Evolutionary conservation across 75 land plant genomes (phyloP), one percentile per base, ranked within the genome.

Genomic region (Picea glauca): DNA sequence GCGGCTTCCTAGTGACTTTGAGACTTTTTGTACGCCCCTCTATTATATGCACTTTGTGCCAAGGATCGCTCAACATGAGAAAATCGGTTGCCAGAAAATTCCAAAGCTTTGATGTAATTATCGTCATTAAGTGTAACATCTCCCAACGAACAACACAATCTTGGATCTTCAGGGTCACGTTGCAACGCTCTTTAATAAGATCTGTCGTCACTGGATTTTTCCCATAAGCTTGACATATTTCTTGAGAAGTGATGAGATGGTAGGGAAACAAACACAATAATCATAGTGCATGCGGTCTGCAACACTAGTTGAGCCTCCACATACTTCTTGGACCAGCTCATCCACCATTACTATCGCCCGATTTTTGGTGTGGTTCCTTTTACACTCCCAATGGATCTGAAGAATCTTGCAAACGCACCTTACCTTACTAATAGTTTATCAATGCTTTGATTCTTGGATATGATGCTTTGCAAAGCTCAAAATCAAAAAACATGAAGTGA

Each of bases 71-170:
- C 83, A 60, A 98, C 99, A 78, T 95, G 89, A 30, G 93, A 91
- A 78, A 91, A 96, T 58, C 80, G 90, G 77, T 88, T 80, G 14
- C 88, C 84, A 83, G 99, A 96, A 75, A 94, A 95, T 78, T 91
- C 95, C 80, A 96, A 79, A 31, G 99, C 97, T 86, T 87, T 96
- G 14, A 84, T 77, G 81, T 91, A 96, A 76, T 86, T 88, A 5
- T 85, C 84, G 81, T 96, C 99, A 68, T 84, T 80, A 63, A 86
- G 82, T 58, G 98, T 94, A 11, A 91, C 93, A 87, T 96, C 98
- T 75, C 99, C 99, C 60, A 96, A 60, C 59, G 98, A 95, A 60
- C 98, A 95, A 98, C 99, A 96, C 77, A 96, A 79, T 66, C 89
- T 90, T 21, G 99, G 92, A 72, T 96, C 99, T 82, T 78, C 82